Evolutionary conservation across 192 early-diverging fungal species (phyloP), one percentile per base, ranked within the genome.

Genomic region (Chytriomyces hyalinus): DNA sequence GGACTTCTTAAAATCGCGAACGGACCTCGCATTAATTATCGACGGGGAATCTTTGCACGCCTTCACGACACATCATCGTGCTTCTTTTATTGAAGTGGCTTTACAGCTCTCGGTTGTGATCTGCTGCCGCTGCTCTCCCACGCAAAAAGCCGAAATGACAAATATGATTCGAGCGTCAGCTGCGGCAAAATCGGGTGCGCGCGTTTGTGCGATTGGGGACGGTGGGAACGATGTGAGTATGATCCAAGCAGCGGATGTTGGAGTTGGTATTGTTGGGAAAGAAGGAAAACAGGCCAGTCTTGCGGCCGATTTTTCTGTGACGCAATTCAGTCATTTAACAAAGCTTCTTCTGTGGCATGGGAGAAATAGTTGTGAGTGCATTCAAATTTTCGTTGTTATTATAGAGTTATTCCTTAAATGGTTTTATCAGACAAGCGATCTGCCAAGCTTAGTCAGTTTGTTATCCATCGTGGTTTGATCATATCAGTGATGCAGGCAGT

Each of bases 401-500:
- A 90, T 0, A 89, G 9, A 59, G 20, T 10, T 4, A 2, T 8
- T 50, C 15, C 20, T 28, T 46, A 46, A 13, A 36, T 22, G 8
- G 20, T 11, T 22, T 59, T 28, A 70, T 13, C 60, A 84, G 83
- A 85, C 63, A 85, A 96, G 74, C 90, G 95, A 20, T 96, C 97
- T 5, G 93, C 95, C 22, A 96, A 96, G 82, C 85, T 98, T 59
- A 91, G 92, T 8, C 97, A 98, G 81, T 98, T 98, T 87, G 94
- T 98, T 8, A 96, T 98, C 65, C 97, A 98, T 82, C 92, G 97
- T 69, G 97, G 97, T 46, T 81, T 98, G 67, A 98, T 98, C 65
- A 98, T 98, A 67, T 96, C 97, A 1, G 91, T 98, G 20, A 98
- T 98, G 91, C 97, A 98, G 84, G 96, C 95, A 0, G 97, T 98